Percentiles rank a stretch among this genome's conserved stretches.
Evolutionary conservation across 495 filamentous ascomycete species (phyloP).

Genomic region (Margaritispora aquatica): DNA sequence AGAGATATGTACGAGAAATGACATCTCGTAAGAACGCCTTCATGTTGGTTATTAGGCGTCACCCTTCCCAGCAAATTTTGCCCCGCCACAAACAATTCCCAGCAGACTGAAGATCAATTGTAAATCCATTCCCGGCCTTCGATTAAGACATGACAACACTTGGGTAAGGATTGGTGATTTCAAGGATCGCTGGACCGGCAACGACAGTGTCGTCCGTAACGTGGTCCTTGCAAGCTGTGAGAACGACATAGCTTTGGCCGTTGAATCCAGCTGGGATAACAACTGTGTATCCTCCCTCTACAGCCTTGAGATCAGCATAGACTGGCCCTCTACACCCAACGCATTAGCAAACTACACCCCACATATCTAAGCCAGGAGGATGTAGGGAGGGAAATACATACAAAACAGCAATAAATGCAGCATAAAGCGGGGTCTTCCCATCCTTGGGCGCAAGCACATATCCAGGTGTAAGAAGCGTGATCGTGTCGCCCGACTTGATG

Average conservation of each 20-base stretch:
- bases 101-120: too few species aligned
- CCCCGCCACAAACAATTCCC: too few species aligned
- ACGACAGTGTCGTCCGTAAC: constrained; percentile 35
- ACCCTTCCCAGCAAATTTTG: too few species aligned
- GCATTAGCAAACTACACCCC: too few species aligned
- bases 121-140: too few species aligned
- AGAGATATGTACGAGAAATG: too few species aligned
- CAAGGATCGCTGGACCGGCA: constrained; percentile 38
- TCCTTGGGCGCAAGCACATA: not conserved
- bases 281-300: constrained; percentile 14
- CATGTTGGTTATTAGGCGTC: too few species aligned
- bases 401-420: constrained; percentile 36
- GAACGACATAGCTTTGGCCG: constrained; percentile 41
- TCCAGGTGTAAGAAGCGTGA: not conserved
- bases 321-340: constrained; percentile 32
- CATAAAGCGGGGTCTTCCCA: constrained; percentile 22
- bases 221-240: constrained; percentile 29
- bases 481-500: constrained; percentile 1
- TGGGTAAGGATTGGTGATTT: constrained; percentile 26
- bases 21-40: too few species aligned
- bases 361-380: not conserved
- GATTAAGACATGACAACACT: not conserved
- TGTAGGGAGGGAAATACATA: not conserved
- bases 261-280: constrained; percentile 34
- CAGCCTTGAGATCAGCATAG: constrained; percentile 13